A percentile compares a stretch with the other conserved stretches of the same genome.
Conservation (phyloP, 768 basidiomycete genomes). For the Sporobolomyces phaffii region DNA sequence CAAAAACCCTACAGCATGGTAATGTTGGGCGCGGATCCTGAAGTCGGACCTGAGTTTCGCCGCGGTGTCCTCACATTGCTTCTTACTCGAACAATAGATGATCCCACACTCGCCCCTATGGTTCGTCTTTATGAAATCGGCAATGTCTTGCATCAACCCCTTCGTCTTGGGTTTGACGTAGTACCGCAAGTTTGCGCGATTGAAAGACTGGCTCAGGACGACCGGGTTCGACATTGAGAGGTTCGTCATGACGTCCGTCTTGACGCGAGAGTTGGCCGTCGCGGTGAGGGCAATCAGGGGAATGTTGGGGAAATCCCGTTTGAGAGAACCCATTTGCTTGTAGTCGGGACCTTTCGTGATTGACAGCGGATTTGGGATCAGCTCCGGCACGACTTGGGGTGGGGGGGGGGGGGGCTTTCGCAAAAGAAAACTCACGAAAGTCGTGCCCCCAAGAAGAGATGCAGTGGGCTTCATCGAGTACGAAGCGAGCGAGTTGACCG, state of each 20-base stretch:
- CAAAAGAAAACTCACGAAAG: slow-evolving; percentile 55
- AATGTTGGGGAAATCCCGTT: slow-evolving; percentile 65
- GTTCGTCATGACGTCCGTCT: slow-evolving; percentile 68
- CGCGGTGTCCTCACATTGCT: slow-evolving; percentile 75
- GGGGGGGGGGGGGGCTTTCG: slow-evolving; percentile 39
- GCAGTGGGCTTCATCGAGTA: slow-evolving; percentile 94
- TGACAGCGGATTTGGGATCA: background rate
- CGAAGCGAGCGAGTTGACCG: slow-evolving; percentile 71
- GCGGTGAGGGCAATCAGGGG: slow-evolving; percentile 97
- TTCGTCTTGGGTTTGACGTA: slow-evolving; percentile 55
- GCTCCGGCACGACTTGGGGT: background rate
- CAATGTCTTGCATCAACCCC: slow-evolving; percentile 57
- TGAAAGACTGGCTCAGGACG: slow-evolving; percentile 75
- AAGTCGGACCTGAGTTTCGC: slow-evolving; percentile 57
- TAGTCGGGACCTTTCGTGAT: slow-evolving; percentile 54
- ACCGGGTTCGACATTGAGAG: slow-evolving; percentile 60
- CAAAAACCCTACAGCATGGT: slow-evolving; percentile 59
- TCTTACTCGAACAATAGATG: slow-evolving; percentile 70
- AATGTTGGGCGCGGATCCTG: slow-evolving; percentile 65
- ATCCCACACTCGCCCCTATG: slow-evolving; percentile 60
- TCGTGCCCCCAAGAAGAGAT: slow-evolving; percentile 86
- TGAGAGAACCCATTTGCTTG: slow-evolving; percentile 60
- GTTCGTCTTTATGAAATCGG: slow-evolving; percentile 59
- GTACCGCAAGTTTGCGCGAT: slow-evolving; percentile 85
- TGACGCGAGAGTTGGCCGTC: slow-evolving; percentile 73